A percentile compares a stretch with the other conserved stretches of the same genome.
Conservation (phyloP, 2,329 filamentous ascomycete genomes). For the Knoxdaviesia proteae region DNA sequence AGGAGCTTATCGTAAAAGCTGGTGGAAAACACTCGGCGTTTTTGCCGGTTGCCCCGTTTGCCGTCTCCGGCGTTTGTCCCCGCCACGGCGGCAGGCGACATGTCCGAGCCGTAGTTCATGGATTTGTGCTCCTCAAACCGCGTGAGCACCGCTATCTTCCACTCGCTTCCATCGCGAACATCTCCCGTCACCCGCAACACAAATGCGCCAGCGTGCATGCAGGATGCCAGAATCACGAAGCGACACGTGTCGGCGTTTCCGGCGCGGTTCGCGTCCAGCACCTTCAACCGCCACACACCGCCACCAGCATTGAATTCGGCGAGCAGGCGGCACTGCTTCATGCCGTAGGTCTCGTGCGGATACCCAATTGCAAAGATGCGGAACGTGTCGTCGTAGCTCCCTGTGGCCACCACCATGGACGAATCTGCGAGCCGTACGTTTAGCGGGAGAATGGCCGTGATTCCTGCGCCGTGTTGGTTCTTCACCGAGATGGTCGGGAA, state of each 20-base stretch:
- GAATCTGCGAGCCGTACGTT: conserved; percentile 17
- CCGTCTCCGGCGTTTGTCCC: too few species aligned
- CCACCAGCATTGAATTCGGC: conserved; percentile 48
- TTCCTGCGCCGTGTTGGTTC: conserved; percentile 51
- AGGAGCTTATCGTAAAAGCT: conserved; percentile 59
- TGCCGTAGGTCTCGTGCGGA: conserved; percentile 17
- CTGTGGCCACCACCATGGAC: conserved; percentile 49
- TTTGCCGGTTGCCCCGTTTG: too few species aligned
- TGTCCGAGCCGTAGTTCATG: conserved; percentile 83
- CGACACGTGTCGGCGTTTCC: conserved; percentile 9
- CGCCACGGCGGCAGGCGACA: too few species aligned
- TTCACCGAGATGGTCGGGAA: conserved; percentile 16
- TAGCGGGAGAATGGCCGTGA: conserved; percentile 69
- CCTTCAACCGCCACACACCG: conserved; percentile 72
- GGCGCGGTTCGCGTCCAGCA: conserved; percentile 20
- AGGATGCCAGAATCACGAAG: conserved; percentile 51
- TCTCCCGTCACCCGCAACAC: conserved; percentile 26
- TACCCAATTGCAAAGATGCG: conserved; percentile 39
- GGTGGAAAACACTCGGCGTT: conserved; percentile 35
- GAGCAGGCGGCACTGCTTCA: conserved; percentile 27
- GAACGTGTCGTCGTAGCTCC: conserved; percentile 77
- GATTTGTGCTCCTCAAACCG: conserved; percentile 72
- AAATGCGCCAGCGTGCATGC: conserved; percentile 63
- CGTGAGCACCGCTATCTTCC: conserved; percentile 43
- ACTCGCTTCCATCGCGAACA: conserved; percentile 24